Evolutionary conservation across 2,329 filamentous ascomycete species (phyloP).

Genomic region (Aspergillus persii): DNA sequence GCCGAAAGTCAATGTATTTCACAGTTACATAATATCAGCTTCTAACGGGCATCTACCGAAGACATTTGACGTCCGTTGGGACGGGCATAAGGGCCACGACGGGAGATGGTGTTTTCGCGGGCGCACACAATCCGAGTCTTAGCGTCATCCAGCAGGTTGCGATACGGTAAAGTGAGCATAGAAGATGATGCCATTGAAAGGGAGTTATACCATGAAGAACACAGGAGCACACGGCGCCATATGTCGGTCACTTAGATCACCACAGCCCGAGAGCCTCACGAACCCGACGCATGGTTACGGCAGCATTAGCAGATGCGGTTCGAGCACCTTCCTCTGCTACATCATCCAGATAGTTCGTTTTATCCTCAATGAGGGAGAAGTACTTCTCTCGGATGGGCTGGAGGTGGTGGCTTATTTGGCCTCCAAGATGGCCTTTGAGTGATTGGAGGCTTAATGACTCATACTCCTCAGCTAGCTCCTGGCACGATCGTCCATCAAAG

Average conservation of each 20-base stretch:
- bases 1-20: too few relatives aligned
- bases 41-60: too few relatives aligned
- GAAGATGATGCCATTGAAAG: too few relatives aligned
- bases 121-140: too few relatives aligned
- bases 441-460: conserved; percentile 50
- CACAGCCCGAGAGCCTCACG: conserved; percentile 32
- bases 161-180: too few relatives aligned
- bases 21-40: too few relatives aligned
- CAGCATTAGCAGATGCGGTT: conserved; percentile 31
- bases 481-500: conserved; percentile 51
- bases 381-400: conserved; percentile 35
- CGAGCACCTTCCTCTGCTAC: conserved; percentile 32
- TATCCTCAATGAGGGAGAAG: conserved; percentile 27
- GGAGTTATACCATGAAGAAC: too few relatives aligned
- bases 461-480: conserved; percentile 49
- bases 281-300: conserved; percentile 32
- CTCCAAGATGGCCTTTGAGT: conserved; percentile 64
- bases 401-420: conserved; percentile 35
- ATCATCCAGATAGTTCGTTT: conserved; percentile 27
- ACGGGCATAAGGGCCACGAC: too few relatives aligned
- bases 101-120: too few relatives aligned
- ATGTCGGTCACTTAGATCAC: neutral
- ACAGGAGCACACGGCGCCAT: neutral
- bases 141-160: too few relatives aligned
- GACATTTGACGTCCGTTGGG: too few relatives aligned